phyloP scores from a whole-genome alignment of 2,329 filamentous ascomycete genomes.

The Teratosphaeria gauchensis region DNA sequence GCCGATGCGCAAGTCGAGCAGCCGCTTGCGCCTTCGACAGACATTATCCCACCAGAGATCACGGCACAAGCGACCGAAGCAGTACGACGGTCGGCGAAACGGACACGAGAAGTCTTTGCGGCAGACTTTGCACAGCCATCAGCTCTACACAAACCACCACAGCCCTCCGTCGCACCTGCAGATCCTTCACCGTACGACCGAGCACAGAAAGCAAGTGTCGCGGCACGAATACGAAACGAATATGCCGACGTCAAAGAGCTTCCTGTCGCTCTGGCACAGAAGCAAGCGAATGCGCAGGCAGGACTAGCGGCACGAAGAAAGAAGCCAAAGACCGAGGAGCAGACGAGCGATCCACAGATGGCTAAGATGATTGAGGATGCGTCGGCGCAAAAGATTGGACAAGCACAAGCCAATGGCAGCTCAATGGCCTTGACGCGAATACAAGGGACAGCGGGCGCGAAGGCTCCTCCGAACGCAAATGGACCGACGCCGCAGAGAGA shows the following conservation, averaged over 20 bases:
- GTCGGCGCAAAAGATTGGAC: constrained; percentile 36
- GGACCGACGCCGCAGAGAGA: constrained; percentile 43
- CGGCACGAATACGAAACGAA: constrained; percentile 57
- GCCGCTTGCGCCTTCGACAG: constrained; percentile 1
- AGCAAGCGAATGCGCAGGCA: constrained; percentile 55
- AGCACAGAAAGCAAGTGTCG: constrained; percentile 39
- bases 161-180: constrained; percentile 34
- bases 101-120: constrained; percentile 45
- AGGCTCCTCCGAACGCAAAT: constrained; percentile 45
- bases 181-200: constrained; percentile 35
- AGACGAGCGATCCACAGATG: constrained; percentile 46
- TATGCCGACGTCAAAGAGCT: constrained; percentile 70
- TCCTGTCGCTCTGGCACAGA: constrained; percentile 67
- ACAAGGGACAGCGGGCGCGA: constrained; percentile 31
- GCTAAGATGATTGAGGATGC: constrained; percentile 60
- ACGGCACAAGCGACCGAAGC: constrained; percentile 18
- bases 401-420: constrained; percentile 30
- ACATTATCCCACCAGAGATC: constrained; percentile 11
- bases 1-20: constrained; percentile 6
- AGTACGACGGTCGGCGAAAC: constrained; percentile 41
- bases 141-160: constrained; percentile 32
- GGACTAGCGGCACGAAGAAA: constrained; percentile 53
- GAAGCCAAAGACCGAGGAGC: constrained; percentile 47
- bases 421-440: constrained; percentile 51
- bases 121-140: constrained; percentile 40